Evolutionary conservation across 441 rosid species (phyloP).

Genomic region (Populus hybrid): DNA sequence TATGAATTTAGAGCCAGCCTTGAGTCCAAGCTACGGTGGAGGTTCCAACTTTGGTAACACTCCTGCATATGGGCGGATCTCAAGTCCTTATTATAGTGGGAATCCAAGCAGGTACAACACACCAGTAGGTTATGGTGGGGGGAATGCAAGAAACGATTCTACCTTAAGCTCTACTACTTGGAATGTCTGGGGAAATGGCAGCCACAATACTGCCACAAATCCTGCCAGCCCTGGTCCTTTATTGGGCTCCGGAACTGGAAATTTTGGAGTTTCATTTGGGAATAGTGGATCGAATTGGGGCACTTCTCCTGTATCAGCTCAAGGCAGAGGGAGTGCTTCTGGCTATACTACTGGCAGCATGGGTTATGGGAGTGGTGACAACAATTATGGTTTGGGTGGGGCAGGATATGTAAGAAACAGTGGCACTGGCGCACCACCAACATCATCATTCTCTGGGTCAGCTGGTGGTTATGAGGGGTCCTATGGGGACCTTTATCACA

Average conservation of each 20-base stretch:
- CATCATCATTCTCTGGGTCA: slow-evolving; percentile 64
- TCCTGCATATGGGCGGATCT: slow-evolving; percentile 70
- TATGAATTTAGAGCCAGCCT: slow-evolving; percentile 74
- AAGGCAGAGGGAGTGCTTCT: slow-evolving; percentile 59
- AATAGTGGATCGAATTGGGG: slow-evolving; percentile 60
- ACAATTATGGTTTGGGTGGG: slow-evolving; percentile 53
- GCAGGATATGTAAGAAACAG: slow-evolving; percentile 67
- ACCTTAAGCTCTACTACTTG: slow-evolving; percentile 69
- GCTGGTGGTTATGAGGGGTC: slow-evolving; percentile 64
- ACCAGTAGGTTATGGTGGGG: slow-evolving; percentile 54
- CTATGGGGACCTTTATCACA: slow-evolving; percentile 58
- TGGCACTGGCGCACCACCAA: slow-evolving; percentile 46
- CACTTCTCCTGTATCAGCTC: slow-evolving; percentile 58
- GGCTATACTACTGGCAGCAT: slow-evolving; percentile 47
- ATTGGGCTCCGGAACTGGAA: slow-evolving; percentile 63
- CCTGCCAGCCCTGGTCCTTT: slow-evolving; percentile 54
- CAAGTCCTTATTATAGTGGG: slow-evolving; percentile 72
- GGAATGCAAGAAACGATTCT: slow-evolving; percentile 70
- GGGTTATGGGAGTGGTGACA: slow-evolving; percentile 65
- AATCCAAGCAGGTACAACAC: slow-evolving; percentile 68
- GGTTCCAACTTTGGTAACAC: slow-evolving; percentile 55
- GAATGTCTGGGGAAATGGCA: slow-evolving; percentile 88
- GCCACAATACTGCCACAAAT: slow-evolving; percentile 51
- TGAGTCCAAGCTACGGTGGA: slow-evolving; percentile 64
- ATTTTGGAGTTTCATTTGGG: slow-evolving; percentile 57